Evolutionary conservation across 106 monocot species (phyloP).

Genomic region (Allium cepa): DNA sequence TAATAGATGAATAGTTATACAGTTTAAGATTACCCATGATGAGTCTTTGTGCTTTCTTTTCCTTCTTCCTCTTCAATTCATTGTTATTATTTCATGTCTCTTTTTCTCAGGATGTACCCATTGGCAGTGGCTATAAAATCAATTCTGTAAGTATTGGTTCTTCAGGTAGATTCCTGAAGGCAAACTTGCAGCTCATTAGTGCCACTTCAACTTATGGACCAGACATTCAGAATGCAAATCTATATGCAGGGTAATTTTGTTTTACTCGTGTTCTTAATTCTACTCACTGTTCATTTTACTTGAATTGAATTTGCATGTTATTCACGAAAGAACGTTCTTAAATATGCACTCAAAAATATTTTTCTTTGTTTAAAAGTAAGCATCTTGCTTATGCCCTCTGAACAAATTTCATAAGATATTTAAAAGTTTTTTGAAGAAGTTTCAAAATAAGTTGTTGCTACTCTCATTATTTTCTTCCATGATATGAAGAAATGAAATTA

Average conservation of each 20-base stretch:
- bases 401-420: not conserved
- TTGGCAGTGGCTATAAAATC: constrained; percentile 37
- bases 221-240: constrained; percentile 30
- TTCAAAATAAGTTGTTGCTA: not conserved
- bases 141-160: constrained; percentile 8
- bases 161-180: constrained; percentile 24
- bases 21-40: too few relatives aligned
- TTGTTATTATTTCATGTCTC: not conserved
- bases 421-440: not conserved
- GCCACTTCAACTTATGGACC: constrained; percentile 24
- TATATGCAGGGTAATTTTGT: constrained; percentile 30
- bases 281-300: not conserved
- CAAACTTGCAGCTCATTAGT: constrained; percentile 20
- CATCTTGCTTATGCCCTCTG: not conserved
- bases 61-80: not conserved
- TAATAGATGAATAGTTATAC: too few relatives aligned
- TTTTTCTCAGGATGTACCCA: not conserved
- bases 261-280: too few relatives aligned
- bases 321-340: not conserved
- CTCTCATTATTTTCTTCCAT: not conserved
- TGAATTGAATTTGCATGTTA: not conserved
- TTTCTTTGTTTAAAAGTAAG: not conserved
- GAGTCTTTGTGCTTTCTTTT: not conserved
- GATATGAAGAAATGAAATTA: not conserved
- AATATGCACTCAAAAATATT: not conserved